phyloP scores from a whole-genome alignment of 352 stramenopile genomes.

The Phytophthora syringae region DNA sequence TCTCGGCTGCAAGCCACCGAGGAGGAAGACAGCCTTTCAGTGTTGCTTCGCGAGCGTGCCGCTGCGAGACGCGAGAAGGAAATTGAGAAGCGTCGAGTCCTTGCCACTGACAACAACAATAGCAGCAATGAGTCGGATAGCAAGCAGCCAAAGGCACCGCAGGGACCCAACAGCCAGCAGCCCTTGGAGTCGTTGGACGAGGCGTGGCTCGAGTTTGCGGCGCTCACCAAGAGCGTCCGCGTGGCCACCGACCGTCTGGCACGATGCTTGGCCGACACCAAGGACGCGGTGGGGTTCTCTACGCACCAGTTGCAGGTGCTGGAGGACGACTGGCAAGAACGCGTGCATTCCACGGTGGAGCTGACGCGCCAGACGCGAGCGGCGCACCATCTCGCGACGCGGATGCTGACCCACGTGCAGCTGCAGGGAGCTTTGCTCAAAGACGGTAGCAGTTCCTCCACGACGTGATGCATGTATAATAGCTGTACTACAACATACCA shows the following conservation, averaged over 20 bases:
- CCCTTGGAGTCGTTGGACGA: conserved; percentile 8
- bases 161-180: not conserved
- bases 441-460: not conserved
- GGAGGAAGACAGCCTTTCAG: conserved; percentile 35
- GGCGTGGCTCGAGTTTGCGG: conserved; percentile 19
- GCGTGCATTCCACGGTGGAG: conserved; percentile 23
- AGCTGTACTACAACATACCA: too few species aligned
- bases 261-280: not conserved
- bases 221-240: conserved; percentile 13
- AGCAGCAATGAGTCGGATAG: not conserved
- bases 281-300: conserved; percentile 11
- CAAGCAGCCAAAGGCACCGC: not conserved
- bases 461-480: conserved; percentile 8
- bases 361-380: conserved; percentile 19
- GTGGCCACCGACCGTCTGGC: conserved; percentile 17
- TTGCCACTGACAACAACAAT: conserved; percentile 9
- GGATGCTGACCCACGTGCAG: conserved; percentile 23
- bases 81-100: not conserved
- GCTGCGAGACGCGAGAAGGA: conserved; percentile 20
- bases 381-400: conserved; percentile 17
- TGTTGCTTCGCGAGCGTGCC: conserved; percentile 29
- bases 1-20: conserved; percentile 9
- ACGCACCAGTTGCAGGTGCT: conserved; percentile 7
- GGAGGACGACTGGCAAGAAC: conserved; percentile 19
- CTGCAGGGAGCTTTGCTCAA: not conserved